These are phyloP conservation scores for Phyllosticta ampelicida DNA, from an alignment of 2,329 filamentous ascomycete genomes.

Conservation along the genomic window DNA sequence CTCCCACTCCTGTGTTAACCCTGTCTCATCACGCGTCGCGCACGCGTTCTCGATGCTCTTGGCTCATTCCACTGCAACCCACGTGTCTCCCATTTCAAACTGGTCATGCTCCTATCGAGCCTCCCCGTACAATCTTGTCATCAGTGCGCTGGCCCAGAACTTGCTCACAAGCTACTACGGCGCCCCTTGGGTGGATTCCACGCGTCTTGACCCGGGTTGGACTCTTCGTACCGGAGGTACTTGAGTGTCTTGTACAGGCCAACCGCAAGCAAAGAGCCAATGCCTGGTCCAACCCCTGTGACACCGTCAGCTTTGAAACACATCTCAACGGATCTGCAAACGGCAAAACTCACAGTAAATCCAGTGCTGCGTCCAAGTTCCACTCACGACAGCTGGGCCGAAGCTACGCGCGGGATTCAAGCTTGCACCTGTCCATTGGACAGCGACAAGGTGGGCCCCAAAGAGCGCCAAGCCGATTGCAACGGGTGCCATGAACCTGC, in stretches of 20 bases:
- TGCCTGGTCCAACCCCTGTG: slow-evolving; percentile 30
- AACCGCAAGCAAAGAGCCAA: slow-evolving; percentile 37
- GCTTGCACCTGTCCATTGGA: slow-evolving; percentile 35
- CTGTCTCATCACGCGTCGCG: background rate
- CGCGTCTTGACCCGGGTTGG: slow-evolving; percentile 26
- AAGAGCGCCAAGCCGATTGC: slow-evolving; percentile 38
- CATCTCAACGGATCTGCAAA: background rate
- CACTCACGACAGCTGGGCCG: slow-evolving; percentile 36
- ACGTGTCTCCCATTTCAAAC: background rate
- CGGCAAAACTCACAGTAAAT: slow-evolving; percentile 31
- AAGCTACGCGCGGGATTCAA: slow-evolving; percentile 40
- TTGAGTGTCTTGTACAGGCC: slow-evolving; percentile 41
- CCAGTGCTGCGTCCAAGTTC: slow-evolving; percentile 39
- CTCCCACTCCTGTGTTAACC: background rate
- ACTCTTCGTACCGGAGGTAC: slow-evolving; percentile 27
- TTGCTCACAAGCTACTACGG: background rate
- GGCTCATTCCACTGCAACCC: background rate
- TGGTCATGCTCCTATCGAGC: background rate
- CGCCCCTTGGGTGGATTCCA: background rate
- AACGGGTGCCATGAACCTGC: slow-evolving; percentile 29
- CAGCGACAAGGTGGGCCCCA: slow-evolving; percentile 30
- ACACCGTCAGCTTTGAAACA: background rate
- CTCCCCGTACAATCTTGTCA: background rate
- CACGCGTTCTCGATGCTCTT: background rate
- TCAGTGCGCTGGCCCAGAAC: background rate